Conservation (phyloP, 805 yeast species). For the Candida broadrunensis region DNA sequence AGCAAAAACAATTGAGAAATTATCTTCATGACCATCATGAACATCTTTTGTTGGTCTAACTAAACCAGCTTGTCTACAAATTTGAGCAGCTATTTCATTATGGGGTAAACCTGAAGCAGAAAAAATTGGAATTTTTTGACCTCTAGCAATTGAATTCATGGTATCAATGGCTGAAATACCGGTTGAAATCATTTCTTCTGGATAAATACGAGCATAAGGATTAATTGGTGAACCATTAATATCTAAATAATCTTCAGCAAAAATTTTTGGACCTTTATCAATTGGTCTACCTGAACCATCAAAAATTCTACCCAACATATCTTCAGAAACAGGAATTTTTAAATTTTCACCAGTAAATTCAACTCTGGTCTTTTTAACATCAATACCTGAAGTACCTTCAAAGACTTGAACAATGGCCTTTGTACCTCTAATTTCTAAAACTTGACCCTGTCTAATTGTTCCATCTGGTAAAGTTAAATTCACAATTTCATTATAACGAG, state of each 20-base stretch:
- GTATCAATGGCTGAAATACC: slow-evolving; percentile 99
- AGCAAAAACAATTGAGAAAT: slow-evolving; percentile 97
- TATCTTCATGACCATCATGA: slow-evolving; percentile 99
- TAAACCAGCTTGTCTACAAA: slow-evolving; percentile 98
- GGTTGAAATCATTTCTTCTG: slow-evolving; percentile 99
- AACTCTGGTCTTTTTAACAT: slow-evolving; percentile 94
- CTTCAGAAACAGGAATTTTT: slow-evolving; percentile 94
- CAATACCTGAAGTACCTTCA: slow-evolving; percentile 98
- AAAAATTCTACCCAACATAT: slow-evolving; percentile 94
- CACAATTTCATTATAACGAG: slow-evolving; percentile 92
- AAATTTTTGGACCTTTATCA: slow-evolving; percentile 96
- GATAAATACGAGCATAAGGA: slow-evolving; percentile 97
- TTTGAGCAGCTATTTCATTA: slow-evolving; percentile 99
- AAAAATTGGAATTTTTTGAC: slow-evolving; percentile 98
- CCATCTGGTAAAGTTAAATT: slow-evolving; percentile 97
- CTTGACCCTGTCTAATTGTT: slow-evolving; percentile 92
- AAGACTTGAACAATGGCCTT: slow-evolving; percentile 98
- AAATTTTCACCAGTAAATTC: slow-evolving; percentile 95
- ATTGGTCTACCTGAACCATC: slow-evolving; percentile 99
- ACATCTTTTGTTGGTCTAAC: slow-evolving; percentile 99
- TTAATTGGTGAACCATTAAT: slow-evolving; percentile 99
- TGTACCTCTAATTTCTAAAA: slow-evolving; percentile 93
- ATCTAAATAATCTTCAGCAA: slow-evolving; percentile 97
- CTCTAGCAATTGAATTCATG: slow-evolving; percentile 99
- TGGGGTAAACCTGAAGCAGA: slow-evolving; percentile 99